Evolutionary conservation across 257 asterid genomes (phyloP).

Genomic region (Salvia splendens): DNA sequence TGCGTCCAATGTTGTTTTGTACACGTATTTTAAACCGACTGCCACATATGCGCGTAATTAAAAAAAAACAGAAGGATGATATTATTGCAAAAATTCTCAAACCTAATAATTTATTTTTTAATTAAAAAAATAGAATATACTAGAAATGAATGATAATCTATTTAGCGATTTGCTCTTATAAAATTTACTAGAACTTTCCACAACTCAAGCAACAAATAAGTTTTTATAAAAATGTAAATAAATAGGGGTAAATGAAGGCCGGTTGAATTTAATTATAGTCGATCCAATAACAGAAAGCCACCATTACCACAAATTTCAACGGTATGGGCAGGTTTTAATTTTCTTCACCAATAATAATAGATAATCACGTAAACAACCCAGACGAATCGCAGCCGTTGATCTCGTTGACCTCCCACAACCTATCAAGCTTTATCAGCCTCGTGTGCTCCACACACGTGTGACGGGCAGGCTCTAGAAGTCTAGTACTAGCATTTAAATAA

Average conservation of each 20-base stretch:
- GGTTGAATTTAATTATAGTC: background rate
- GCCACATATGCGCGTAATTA: too few relatives aligned
- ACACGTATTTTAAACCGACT: too few relatives aligned
- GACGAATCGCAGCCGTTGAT: constrained; percentile 44
- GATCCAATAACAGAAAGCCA: background rate
- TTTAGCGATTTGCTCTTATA: too few relatives aligned
- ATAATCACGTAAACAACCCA: constrained; percentile 5
- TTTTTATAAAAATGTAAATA: background rate
- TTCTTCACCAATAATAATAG: constrained; percentile 30
- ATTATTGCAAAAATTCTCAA: too few relatives aligned
- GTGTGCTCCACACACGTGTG: constrained; percentile 57
- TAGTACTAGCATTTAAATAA: too few relatives aligned
- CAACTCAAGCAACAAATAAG: background rate
- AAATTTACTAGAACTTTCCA: background rate
- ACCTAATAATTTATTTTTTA: too few relatives aligned
- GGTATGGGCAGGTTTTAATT: constrained; percentile 1
- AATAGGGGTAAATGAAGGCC: background rate
- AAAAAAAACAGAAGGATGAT: too few relatives aligned
- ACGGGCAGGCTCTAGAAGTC: background rate
- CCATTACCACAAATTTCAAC: constrained; percentile 1
- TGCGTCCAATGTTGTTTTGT: too few relatives aligned
- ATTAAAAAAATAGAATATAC: too few relatives aligned
- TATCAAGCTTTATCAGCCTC: constrained; percentile 30
- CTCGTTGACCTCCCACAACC: constrained; percentile 35
- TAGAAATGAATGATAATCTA: too few relatives aligned